Conservation (phyloP, 2,329 filamentous ascomycete genomes). For the Paraphoma chrysanthemicola region DNA sequence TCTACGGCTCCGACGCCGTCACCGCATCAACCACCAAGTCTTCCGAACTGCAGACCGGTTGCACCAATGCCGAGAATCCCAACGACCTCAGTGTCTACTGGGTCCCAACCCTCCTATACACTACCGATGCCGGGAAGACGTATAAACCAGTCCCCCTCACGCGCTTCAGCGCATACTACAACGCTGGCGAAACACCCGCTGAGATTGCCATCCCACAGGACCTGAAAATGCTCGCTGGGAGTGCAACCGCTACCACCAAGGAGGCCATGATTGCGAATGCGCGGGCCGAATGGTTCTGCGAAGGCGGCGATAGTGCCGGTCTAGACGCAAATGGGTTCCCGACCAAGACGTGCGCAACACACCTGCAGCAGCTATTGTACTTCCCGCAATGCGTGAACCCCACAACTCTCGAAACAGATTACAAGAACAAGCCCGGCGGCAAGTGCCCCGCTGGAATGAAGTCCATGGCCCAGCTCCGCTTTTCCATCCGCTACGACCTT, state of each 20-base stretch:
- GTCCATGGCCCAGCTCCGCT: conserved; percentile 56
- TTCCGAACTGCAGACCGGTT: conserved; percentile 51
- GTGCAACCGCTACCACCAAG: conserved; percentile 42
- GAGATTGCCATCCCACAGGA: conserved; percentile 56
- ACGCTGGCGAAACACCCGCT: conserved; percentile 49
- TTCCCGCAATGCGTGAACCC: conserved; percentile 56
- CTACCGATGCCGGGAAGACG: conserved; percentile 41
- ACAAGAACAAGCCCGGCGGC: conserved; percentile 37
- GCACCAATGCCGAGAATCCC: conserved; percentile 55
- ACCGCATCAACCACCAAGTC: conserved; percentile 48
- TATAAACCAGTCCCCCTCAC: conserved; percentile 40
- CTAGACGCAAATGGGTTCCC: conserved; percentile 40
- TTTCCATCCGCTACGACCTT: conserved; percentile 57
- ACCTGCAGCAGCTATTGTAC: conserved; percentile 54
- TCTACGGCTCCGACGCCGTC: conserved; percentile 55
- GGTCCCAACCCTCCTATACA: conserved; percentile 54
- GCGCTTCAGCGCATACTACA: conserved; percentile 59
- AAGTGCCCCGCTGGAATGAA: conserved; percentile 54
- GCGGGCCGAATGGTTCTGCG: conserved; percentile 38
- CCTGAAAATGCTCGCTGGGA: conserved; percentile 52
- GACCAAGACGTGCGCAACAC: conserved; percentile 49
- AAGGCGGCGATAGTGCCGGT: conserved; percentile 17
- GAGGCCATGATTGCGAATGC: conserved; percentile 29
- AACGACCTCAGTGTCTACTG: conserved; percentile 58
- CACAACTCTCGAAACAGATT: conserved; percentile 42